phyloP scores from a whole-genome alignment of 805 yeast genomes.

The Wickerhamomyces sydowiorum region DNA sequence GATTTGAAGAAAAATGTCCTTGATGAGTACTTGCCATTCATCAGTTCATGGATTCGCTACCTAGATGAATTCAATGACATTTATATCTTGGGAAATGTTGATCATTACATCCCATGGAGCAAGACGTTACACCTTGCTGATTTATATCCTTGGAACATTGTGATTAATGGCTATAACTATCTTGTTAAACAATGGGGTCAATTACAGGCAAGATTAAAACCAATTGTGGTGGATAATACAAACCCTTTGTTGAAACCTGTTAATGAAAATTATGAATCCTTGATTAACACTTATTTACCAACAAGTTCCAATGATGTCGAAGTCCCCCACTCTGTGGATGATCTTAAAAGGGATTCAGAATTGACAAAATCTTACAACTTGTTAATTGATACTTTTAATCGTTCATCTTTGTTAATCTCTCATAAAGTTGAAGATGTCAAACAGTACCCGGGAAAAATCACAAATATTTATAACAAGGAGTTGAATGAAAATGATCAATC shows the following conservation, averaged over 20 bases:
- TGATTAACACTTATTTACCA: background rate
- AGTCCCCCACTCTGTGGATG: background rate
- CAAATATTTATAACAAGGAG: background rate
- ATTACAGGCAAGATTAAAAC: background rate
- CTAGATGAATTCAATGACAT: background rate
- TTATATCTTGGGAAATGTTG: background rate
- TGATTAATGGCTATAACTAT: background rate
- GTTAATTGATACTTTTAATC: background rate
- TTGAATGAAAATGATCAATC: background rate
- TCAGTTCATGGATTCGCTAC: background rate
- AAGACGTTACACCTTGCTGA: background rate
- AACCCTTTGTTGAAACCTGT: background rate
- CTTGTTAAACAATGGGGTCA: background rate
- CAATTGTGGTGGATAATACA: background rate
- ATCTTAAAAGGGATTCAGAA: background rate
- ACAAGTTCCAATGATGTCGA: background rate
- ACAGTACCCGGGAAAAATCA: background rate
- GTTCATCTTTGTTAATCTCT: background rate
- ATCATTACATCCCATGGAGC: background rate
- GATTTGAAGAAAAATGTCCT: background rate
- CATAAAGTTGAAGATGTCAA: background rate
- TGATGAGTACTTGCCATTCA: background rate
- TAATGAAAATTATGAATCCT: background rate
- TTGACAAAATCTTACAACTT: background rate
- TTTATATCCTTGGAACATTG: background rate